Percentiles rank a stretch among this genome's conserved stretches.
phyloP scores from a whole-genome alignment of 805 yeast genomes.

The Saccharomycopsis sp. region DNA sequence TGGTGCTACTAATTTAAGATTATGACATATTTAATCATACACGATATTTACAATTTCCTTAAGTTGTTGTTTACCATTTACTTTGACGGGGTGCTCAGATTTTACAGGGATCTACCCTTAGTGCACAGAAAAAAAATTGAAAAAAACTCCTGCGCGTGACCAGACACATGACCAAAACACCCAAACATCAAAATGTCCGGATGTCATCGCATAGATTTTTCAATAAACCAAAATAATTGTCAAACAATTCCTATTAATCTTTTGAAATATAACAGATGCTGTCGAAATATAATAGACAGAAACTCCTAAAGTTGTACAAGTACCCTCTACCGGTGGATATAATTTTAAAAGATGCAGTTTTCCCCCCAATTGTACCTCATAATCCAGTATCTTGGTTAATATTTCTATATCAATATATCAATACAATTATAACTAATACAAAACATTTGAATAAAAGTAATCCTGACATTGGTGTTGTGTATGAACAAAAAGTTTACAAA shows the following conservation, averaged over 20 bases:
- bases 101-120: too few species aligned
- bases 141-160: too few species aligned
- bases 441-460: background rate
- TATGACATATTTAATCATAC: too few species aligned
- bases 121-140: too few species aligned
- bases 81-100: too few species aligned
- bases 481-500: background rate
- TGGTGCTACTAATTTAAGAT: too few species aligned
- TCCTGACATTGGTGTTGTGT: background rate
- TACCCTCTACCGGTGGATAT: constrained; percentile 53
- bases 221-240: constrained; percentile 98
- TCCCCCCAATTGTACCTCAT: constrained; percentile 46
- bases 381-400: constrained; percentile 59
- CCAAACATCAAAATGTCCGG: too few species aligned
- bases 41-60: too few species aligned
- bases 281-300: constrained; percentile 18
- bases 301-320: constrained; percentile 25
- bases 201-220: constrained; percentile 67
- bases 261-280: background rate
- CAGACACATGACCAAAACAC: too few species aligned
- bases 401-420: constrained; percentile 30
- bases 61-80: too few species aligned
- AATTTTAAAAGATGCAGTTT: constrained; percentile 12
- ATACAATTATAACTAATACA: background rate
- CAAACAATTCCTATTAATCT: constrained; percentile 33